Percentiles rank a stretch among this genome's conserved stretches.
These are phyloP conservation scores for Syzygium aromaticum DNA, from an alignment of 345 rosid species.

Conservation along the genomic window DNA sequence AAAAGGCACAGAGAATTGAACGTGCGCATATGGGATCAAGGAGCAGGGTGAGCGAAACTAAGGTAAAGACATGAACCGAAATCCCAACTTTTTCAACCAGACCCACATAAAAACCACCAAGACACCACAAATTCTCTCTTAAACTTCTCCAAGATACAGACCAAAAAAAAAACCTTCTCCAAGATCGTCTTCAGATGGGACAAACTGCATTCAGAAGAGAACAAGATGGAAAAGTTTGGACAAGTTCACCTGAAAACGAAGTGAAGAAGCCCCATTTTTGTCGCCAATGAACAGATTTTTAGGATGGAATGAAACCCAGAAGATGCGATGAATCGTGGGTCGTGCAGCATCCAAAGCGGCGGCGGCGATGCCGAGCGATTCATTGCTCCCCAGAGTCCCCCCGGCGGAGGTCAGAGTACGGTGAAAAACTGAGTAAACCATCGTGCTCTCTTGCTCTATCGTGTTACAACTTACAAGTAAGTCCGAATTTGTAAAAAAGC, in stretches of 20 bases:
- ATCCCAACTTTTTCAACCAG: not conserved
- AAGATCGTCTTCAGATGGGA: not conserved
- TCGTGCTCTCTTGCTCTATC: not conserved
- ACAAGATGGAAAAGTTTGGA: not conserved
- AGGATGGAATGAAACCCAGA: not conserved
- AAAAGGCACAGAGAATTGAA: not conserved
- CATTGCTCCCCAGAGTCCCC: not conserved
- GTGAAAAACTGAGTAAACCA: not conserved
- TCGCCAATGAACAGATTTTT: not conserved
- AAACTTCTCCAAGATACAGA: not conserved
- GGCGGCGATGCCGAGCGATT: not conserved
- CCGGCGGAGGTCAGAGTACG: not conserved
- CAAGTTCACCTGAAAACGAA: not conserved
- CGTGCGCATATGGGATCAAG: not conserved
- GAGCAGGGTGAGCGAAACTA: not conserved
- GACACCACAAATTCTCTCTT: not conserved
- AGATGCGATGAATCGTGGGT: not conserved
- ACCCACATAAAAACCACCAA: not conserved
- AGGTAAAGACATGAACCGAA: not conserved
- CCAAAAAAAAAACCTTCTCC: not conserved
- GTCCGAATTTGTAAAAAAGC: no score
- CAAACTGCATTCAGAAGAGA: not conserved
- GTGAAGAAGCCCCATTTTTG: not conserved
- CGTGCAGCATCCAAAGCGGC: not conserved
- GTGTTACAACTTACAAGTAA: no score